Evolutionary conservation across 768 basidiomycete genomes (phyloP).

Genomic region (Pleurotus pulmonarius): DNA sequence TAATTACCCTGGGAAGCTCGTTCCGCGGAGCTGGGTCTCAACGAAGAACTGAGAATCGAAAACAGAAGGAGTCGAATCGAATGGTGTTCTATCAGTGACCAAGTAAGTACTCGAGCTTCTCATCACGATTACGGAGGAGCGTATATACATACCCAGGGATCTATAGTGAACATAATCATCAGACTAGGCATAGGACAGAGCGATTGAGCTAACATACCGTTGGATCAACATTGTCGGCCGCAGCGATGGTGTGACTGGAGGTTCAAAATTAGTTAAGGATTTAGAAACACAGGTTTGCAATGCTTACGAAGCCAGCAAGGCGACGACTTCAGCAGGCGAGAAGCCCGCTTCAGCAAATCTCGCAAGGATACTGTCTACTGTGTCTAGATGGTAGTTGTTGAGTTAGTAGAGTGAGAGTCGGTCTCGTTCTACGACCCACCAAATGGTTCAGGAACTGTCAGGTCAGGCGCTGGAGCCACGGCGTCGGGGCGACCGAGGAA

Average conservation of each 20-base stretch:
- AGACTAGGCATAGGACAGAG: background rate
- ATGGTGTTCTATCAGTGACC: constrained; percentile 19
- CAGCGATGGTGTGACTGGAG: constrained; percentile 20
- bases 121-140: background rate
- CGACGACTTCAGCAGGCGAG: background rate
- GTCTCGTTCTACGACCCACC: background rate
- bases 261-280: background rate
- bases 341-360: constrained; percentile 13
- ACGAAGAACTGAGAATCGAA: constrained; percentile 31
- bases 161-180: constrained; percentile 8
- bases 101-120: background rate
- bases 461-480: constrained; percentile 12
- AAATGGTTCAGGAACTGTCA: constrained; percentile 19
- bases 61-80: constrained; percentile 27
- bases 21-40: constrained; percentile 25
- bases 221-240: constrained; percentile 30
- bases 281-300: background rate
- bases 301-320: background rate
- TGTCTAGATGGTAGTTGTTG: constrained; percentile 4
- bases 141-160: constrained; percentile 9
- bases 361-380: constrained; percentile 15
- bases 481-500: constrained; percentile 20
- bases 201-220: constrained; percentile 12
- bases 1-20: constrained; percentile 20
- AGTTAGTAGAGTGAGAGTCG: background rate